Conservation (phyloP, 345 rosid species). For the Toxicodendron radicans region DNA sequence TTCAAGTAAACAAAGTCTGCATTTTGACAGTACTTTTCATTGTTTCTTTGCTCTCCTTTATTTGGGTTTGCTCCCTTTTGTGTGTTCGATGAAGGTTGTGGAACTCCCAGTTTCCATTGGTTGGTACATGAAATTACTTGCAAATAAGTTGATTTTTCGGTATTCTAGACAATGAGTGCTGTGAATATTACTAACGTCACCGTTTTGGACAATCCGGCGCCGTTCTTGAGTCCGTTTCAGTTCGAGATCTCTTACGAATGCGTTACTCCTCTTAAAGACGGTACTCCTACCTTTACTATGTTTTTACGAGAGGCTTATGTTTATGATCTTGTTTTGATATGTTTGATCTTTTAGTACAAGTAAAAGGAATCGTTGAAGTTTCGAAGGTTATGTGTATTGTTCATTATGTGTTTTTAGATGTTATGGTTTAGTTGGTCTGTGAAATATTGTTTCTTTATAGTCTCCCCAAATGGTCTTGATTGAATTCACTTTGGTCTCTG, state of each 20-base stretch:
- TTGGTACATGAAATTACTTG: background rate
- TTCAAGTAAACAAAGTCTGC: background rate
- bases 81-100: conserved; percentile 19
- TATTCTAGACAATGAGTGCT: conserved; percentile 59
- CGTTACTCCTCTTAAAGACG: conserved; percentile 85
- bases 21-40: background rate
- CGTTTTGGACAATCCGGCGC: conserved; percentile 85
- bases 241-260: conserved; percentile 97
- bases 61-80: background rate
- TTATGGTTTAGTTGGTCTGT: background rate
- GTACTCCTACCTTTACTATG: conserved; percentile 28
- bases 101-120: conserved; percentile 9
- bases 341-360: too few species aligned
- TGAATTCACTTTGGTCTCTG: background rate
- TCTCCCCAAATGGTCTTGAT: background rate
- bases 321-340: background rate
- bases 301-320: background rate
- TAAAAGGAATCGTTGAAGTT: background rate
- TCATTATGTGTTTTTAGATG: background rate
- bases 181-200: conserved; percentile 82
- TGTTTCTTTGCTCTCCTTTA: background rate
- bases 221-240: conserved; percentile 78
- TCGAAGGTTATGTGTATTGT: background rate
- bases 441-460: background rate
- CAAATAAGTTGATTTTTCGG: background rate